These are phyloP conservation scores for Penicillium dipodomyicola DNA, from an alignment of 495 filamentous ascomycete species.

Conservation along the genomic window DNA sequence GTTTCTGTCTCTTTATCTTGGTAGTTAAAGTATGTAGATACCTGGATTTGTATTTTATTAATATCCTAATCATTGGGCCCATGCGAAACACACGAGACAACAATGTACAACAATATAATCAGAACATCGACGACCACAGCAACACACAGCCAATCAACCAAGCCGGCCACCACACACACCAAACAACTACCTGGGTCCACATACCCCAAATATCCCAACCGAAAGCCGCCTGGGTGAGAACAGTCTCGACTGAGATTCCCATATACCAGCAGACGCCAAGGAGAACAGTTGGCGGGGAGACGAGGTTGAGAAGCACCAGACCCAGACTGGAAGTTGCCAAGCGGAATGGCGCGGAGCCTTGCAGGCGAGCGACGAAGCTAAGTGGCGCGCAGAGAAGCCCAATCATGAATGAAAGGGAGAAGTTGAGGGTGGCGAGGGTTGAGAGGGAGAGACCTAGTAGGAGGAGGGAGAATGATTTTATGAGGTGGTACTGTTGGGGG, in stretches of 20 bases:
- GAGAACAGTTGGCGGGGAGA: constrained; percentile 67
- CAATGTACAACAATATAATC: constrained; percentile 9
- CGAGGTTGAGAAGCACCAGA: constrained; percentile 49
- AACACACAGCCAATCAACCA: constrained; percentile 70
- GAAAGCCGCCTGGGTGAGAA: constrained; percentile 75
- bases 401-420: constrained; percentile 83
- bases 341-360: constrained; percentile 24
- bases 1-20: constrained; percentile 1
- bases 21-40: background rate
- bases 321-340: constrained; percentile 26
- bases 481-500: constrained; percentile 67
- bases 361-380: constrained; percentile 61
- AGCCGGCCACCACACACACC: constrained; percentile 98
- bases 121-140: constrained; percentile 44
- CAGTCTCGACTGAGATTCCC: constrained; percentile 48
- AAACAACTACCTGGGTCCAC: constrained; percentile 86
- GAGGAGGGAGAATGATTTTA: constrained; percentile 89
- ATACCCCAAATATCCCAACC: constrained; percentile 91
- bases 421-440: constrained; percentile 93
- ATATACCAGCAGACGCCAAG: constrained; percentile 51
- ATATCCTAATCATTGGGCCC: background rate
- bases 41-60: background rate
- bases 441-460: constrained; percentile 88
- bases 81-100: background rate
- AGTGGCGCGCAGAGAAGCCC: constrained; percentile 76